Conservation (phyloP, 2,329 filamentous ascomycete genomes). For the Lasiodiplodia sp. region DNA sequence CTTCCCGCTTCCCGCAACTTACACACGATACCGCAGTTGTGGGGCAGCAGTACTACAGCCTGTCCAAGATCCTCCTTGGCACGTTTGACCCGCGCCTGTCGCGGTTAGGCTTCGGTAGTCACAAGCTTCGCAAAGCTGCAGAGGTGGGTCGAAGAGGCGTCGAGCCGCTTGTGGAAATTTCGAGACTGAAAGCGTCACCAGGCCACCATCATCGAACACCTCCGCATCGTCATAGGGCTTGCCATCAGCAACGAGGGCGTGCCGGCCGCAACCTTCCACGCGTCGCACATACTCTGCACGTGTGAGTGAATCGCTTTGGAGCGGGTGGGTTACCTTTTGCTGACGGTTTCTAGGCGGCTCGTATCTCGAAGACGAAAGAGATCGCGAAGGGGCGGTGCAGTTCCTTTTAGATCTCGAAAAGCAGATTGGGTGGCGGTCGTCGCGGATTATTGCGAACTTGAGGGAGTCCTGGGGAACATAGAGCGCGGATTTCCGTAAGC, state of each 20-base stretch:
- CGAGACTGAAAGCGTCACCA: neutral
- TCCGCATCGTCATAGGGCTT: constrained; percentile 18
- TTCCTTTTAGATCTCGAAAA: constrained; percentile 18
- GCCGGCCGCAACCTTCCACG: constrained; percentile 23
- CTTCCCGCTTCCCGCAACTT: neutral
- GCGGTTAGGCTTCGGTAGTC: constrained; percentile 21
- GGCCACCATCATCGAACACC: constrained; percentile 17
- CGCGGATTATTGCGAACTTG: constrained; percentile 22
- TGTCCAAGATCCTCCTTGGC: constrained; percentile 18
- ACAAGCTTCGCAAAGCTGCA: constrained; percentile 20
- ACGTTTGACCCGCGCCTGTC: constrained; percentile 23
- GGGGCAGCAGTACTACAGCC: constrained; percentile 27
- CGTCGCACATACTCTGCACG: constrained; percentile 26
- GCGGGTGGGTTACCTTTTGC: neutral
- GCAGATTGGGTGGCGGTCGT: constrained; percentile 26
- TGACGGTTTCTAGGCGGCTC: constrained; percentile 22
- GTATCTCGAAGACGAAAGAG: constrained; percentile 20
- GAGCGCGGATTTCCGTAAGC: constrained; percentile 8
- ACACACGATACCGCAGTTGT: neutral
- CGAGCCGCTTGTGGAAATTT: too few relatives aligned
- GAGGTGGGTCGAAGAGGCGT: neutral
- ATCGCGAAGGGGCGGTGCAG: constrained; percentile 23
- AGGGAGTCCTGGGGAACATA: constrained; percentile 22
- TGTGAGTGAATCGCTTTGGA: neutral
- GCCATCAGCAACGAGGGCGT: constrained; percentile 19